These are phyloP conservation scores for Agapanthus africanus DNA, from an alignment of 106 monocot species.

Conservation along the genomic window DNA sequence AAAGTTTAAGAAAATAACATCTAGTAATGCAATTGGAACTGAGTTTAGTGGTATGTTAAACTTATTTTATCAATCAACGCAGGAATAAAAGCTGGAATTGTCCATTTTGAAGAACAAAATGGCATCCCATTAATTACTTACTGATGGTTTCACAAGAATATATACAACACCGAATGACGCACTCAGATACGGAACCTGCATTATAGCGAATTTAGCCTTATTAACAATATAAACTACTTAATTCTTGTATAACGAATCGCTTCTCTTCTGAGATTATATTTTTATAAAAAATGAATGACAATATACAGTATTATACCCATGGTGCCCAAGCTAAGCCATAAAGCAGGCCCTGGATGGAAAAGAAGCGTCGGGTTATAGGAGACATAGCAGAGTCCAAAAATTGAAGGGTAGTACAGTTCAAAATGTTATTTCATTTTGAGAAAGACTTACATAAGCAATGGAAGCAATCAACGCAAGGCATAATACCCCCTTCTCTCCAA, in stretches of 20 bases:
- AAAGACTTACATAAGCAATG: constrained; percentile 66
- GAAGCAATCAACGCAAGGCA: constrained; percentile 45
- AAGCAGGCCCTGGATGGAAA: constrained; percentile 43
- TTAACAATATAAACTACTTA: too few relatives aligned
- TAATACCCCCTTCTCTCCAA: constrained; percentile 60
- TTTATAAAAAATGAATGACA: neutral
- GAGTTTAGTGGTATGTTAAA: too few relatives aligned
- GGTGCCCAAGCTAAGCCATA: constrained; percentile 84
- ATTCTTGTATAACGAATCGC: too few relatives aligned
- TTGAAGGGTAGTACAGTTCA: too few relatives aligned
- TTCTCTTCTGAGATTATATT: too few relatives aligned
- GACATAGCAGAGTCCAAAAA: too few relatives aligned
- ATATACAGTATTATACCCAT: constrained; percentile 42
- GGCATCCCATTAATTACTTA: constrained; percentile 20
- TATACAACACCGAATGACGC: constrained; percentile 72
- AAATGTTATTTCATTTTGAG: too few relatives aligned
- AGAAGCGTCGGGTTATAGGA: too few relatives aligned
- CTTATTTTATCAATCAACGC: neutral
- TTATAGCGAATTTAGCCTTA: too few relatives aligned
- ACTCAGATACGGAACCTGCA: constrained; percentile 80
- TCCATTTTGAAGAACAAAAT: neutral
- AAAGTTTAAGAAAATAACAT: neutral
- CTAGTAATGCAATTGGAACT: too few relatives aligned
- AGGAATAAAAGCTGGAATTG: neutral
- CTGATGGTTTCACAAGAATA: constrained; percentile 70